These are phyloP conservation scores for Malassezia arunalokei DNA, from an alignment of 1,284 basidiomycete genomes.

Conservation along the genomic window DNA sequence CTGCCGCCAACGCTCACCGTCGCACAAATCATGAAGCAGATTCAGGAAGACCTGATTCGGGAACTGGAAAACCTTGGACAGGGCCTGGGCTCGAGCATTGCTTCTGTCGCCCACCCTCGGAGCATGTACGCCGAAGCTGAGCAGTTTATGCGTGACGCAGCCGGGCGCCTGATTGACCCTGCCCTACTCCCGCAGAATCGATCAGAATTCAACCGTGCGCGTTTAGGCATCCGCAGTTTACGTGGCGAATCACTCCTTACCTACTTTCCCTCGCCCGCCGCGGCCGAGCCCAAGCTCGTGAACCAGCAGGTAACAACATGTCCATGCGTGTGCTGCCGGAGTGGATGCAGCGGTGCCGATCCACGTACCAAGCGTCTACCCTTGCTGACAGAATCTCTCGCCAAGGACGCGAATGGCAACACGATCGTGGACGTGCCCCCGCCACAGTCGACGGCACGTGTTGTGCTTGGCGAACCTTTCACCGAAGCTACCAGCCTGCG, in stretches of 20 bases:
- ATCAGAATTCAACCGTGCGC: neutral
- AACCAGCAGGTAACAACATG: constrained; percentile 4
- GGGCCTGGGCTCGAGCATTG: constrained; percentile 7
- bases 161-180: constrained; percentile 6
- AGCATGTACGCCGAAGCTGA: constrained; percentile 15
- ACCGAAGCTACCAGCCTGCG: neutral
- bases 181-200: neutral
- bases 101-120: constrained; percentile 13
- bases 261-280: constrained; percentile 9
- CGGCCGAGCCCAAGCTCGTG: constrained; percentile 2
- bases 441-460: neutral
- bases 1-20: constrained; percentile 12
- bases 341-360: constrained; percentile 10
- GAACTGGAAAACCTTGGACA: constrained; percentile 10
- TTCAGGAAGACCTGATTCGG: constrained; percentile 12
- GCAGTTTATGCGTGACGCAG: constrained; percentile 2
- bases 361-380: constrained; percentile 5
- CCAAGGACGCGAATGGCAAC: neutral
- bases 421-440: constrained; percentile 2
- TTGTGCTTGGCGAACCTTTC: constrained; percentile 10
- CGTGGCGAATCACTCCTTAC: constrained; percentile 15
- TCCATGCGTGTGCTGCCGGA: constrained; percentile 16
- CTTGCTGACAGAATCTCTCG: constrained; percentile 5
- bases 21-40: constrained; percentile 8
- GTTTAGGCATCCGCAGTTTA: constrained; percentile 12